Base-by-base conservation (phyloP, 208 protist species). In the Leptomonas pyrrhocoris region DNA sequence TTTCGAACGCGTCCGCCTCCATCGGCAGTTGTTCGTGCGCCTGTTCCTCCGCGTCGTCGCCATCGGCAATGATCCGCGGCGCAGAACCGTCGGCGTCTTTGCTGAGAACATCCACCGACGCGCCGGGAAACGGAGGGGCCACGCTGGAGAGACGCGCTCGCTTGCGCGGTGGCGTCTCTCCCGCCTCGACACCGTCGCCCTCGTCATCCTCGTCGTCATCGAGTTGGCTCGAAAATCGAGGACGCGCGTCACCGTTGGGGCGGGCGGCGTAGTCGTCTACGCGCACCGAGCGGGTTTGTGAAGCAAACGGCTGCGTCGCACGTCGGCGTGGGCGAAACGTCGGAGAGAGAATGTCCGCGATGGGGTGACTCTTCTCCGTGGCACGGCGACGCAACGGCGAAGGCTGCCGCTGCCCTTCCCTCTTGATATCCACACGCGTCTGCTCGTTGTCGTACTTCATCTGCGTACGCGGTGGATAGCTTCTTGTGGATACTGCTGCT, bases 241-340 rank as follows among this genome's bases (percentile, higher is more conserved):
- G 55, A 0, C 34, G 55, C 9, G 25, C 36, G 3, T 58, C 42
- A 11, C 4, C 50, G 21, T 23, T 2, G 31, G 61, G 34, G 27
- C 2, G 38, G 23, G 8, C 64, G 16, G 68, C 28, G 51, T 38
- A 12, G 28, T 12, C 65, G 23, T 65, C 54, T 23, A 74, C 51
- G 54, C 80, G 74, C 56, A 79, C 72, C 21, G 79, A 68, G 65
- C 73, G 67, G 31, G 74, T 79, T 25, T 0, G 68, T 28, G 46
- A 34, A 8, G 25, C 12, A 25, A 43, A 18, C 56, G 49, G 61
- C 58, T 51, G 59, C 18, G 49, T 38, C 42, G 69, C 48, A 42
- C 77, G 57, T 15, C 83, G 84, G 28, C 88, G 84, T 23, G 73
- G 74, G 13, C 84, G 74, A 62, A 90, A 90, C 27, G 88, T 93